Evolutionary conservation across 371 early-diverging fungal species (phyloP), one percentile per base, ranked within the genome.

Genomic region (Mucor racemosus): DNA sequence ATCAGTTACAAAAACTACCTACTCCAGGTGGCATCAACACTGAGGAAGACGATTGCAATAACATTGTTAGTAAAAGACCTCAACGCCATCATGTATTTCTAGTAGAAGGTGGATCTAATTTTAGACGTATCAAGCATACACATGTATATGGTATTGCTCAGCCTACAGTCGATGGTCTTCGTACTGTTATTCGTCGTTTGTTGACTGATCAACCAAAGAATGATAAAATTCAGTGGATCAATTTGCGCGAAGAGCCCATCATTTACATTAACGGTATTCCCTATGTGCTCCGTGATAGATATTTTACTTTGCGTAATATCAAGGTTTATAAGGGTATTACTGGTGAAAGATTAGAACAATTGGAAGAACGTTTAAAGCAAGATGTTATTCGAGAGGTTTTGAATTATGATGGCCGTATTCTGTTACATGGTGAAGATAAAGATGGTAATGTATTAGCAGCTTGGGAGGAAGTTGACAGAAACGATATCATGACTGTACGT

Each of bases 241-340:
- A 88, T 68, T 62, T 90, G 21, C 73, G 91, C 19, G 89, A 90
- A 64, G 90, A 91, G 66, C 89, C 90, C 5, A 75, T 91, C 17
- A 78, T 89, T 9, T 90, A 90, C 69, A 76, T 91, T 56, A 84
- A 87, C 44, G 87, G 86, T 26, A 62, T 72, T 9, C 89, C 91
- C 3, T 87, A 86, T 71, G 90, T 89, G 1, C 77, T 91, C 1
- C 75, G 90, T 5, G 87, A 88, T 64, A 68, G 80, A 33, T 81
- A 69, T 50, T 63, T 81, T 39, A 84, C 86, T 7, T 65, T 90
- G 4, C 81, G 88, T 41, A 88, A 90, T 62, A 84, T 87, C 19
- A 80, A 79, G 21, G 80, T 84, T 3, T 88, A 86, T 62, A 69
- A 80, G 15, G 91, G 91, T 0, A 89, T 91, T 21, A 83, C 86